phyloP scores from a whole-genome alignment of 192 early-diverging fungal species.

The Ambispora gerdemannii region DNA sequence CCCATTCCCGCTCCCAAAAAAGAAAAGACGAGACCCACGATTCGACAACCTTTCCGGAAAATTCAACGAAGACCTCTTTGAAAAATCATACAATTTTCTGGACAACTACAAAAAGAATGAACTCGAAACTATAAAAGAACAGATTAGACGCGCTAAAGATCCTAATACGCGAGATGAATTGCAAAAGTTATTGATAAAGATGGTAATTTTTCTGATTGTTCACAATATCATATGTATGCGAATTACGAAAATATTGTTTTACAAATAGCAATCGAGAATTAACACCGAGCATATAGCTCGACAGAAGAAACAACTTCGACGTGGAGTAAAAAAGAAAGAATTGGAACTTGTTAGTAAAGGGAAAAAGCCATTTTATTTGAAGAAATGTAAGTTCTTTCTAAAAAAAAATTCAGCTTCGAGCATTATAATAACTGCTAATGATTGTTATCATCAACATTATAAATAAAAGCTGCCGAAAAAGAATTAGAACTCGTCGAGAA shows the following conservation, averaged over 20 bases:
- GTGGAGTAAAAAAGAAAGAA: constrained; percentile 80
- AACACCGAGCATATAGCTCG: constrained; percentile 48
- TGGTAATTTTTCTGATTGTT: constrained; percentile 49
- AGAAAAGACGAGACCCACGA: constrained; percentile 87
- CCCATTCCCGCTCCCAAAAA: too few species aligned
- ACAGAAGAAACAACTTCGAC: constrained; percentile 59
- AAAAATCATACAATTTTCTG: constrained; percentile 89
- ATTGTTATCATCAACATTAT: neutral
- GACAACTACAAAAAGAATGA: constrained; percentile 76
- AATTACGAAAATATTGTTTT: neutral
- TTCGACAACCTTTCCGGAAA: constrained; percentile 89
- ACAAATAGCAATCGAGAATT: constrained; percentile 48
- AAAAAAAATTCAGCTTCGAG: neutral
- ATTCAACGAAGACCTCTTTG: constrained; percentile 88
- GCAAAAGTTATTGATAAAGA: constrained; percentile 54
- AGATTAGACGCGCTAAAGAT: constrained; percentile 68
- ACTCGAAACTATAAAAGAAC: constrained; percentile 60
- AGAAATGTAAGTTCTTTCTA: constrained; percentile 62
- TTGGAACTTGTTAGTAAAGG: constrained; percentile 76
- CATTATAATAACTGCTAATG: neutral
- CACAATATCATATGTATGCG: neutral
- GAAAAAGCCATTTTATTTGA: constrained; percentile 93
- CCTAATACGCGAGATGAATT: constrained; percentile 57
- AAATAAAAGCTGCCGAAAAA: constrained; percentile 67
- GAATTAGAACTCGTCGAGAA: constrained; percentile 84